phyloP scores from a whole-genome alignment of 495 filamentous ascomycete genomes.

The Penicillium macrosclerotiorum region DNA sequence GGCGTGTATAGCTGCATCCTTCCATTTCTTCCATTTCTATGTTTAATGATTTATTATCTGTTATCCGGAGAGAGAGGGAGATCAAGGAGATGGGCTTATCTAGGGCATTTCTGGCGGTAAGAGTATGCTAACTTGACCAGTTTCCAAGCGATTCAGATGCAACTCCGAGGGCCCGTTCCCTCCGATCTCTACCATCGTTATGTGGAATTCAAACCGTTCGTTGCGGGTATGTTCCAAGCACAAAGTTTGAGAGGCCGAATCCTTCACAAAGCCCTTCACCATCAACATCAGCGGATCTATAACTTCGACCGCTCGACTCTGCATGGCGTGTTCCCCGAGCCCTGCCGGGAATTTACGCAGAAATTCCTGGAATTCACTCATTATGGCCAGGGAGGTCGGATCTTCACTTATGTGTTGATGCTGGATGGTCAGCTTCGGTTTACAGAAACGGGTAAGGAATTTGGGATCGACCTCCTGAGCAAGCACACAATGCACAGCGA shows the following conservation, averaged over 20 bases:
- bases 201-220: slow-evolving; percentile 88
- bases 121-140: no score
- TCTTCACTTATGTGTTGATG: slow-evolving; percentile 91
- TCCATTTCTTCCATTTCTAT: no score
- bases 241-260: slow-evolving; percentile 73
- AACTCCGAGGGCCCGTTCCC: slow-evolving; percentile 80
- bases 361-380: slow-evolving; percentile 86
- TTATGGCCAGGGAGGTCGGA: slow-evolving; percentile 76
- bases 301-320: slow-evolving; percentile 75
- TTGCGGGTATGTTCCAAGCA: slow-evolving; percentile 82
- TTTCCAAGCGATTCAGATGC: slow-evolving; percentile 93
- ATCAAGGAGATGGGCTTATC: no score
- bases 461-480: slow-evolving; percentile 84
- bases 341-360: slow-evolving; percentile 59
- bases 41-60: no score
- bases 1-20: no score
- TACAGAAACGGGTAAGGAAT: slow-evolving; percentile 92
- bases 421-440: slow-evolving; percentile 83
- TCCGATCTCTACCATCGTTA: slow-evolving; percentile 78
- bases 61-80: no score
- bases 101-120: no score
- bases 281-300: slow-evolving; percentile 86
- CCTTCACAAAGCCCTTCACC: slow-evolving; percentile 79
- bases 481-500: slow-evolving; percentile 97
- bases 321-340: slow-evolving; percentile 60